Evolutionary conservation across 306 rosid species (phyloP).

Genomic region (Boehmeria nivea): DNA sequence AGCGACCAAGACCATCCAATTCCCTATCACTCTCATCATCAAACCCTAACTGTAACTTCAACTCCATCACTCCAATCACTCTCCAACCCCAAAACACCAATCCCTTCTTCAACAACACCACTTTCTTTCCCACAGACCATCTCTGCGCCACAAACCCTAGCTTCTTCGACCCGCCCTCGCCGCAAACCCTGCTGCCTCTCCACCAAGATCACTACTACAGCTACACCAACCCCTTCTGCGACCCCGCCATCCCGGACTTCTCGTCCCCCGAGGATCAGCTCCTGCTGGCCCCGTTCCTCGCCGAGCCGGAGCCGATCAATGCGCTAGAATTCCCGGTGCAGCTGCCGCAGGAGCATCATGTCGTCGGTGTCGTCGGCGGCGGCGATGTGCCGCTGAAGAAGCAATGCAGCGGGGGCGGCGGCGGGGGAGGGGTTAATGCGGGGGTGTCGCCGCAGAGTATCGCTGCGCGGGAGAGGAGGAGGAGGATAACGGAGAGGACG

Average conservation of each 20-base stretch:
- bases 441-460: constrained; percentile 53
- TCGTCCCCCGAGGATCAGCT: background rate
- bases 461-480: constrained; percentile 80
- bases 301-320: too few species aligned
- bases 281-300: background rate
- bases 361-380: too few species aligned
- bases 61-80: background rate
- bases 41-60: background rate
- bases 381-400: background rate
- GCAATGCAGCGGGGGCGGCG: background rate
- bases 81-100: background rate
- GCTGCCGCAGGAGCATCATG: background rate
- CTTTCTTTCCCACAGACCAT: background rate
- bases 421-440: constrained; percentile 4
- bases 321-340: background rate
- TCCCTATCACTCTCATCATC: background rate
- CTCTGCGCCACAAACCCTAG: too few species aligned
- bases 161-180: background rate
- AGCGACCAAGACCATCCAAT: background rate
- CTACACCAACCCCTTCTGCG: too few species aligned
- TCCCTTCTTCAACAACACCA: background rate
- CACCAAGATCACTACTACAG: background rate
- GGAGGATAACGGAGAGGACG: constrained; percentile 67
- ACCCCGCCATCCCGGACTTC: background rate
- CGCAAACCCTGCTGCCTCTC: background rate